Evolutionary conservation across 2,329 filamentous ascomycete genomes (phyloP), one percentile per base, ranked within the genome.

Genomic region (Sporothrix variecibatus): DNA sequence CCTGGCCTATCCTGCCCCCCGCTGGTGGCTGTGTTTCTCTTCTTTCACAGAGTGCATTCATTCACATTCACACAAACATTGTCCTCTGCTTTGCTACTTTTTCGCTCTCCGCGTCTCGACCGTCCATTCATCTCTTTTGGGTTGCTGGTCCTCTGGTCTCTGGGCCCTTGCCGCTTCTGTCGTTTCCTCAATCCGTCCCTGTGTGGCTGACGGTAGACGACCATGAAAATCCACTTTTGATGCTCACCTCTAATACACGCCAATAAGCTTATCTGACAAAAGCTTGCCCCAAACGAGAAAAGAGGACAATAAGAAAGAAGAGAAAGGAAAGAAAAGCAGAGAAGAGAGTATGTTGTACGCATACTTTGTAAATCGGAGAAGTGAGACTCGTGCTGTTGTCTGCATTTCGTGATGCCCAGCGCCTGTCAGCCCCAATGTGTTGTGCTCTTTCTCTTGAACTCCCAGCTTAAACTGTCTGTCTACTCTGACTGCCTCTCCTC

Each of bases 231-330:
- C 34, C 60, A 65, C 60, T 65, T 64, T 65, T 40, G 38, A 65
- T 65, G 60, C 60, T 65, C 34, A 65, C 60, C 34, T 49, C 43
- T 49, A 49, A 17, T 49, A 20, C 43, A 49, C 43, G 15, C 43
- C 34, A 65, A 17, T 65, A 65, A 43, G 60, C 60, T 65, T 65
- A 65, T 65, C 60, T 65, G 60, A 65, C 60, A 20, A 38, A 40
- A 65, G 34, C 60, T 43, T 64, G 20, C 7, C 20, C 12, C 15
- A 1, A 40, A 38, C 23, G 6, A 64, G 34, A 64, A 64, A 6
- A 40, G 60, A 11, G 31, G 12, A 26, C 4, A 64, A 23, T 28
- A 17, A 17, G n/a, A 56, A 56, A 12, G 51, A 56, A 56, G 23
- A 53, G 9, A n/a, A 53, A 17, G 8, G 23, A 28, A 56, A 28